Evolutionary conservation across 306 rosid genomes (phyloP).

Genomic region (Quercus engelmannii): DNA sequence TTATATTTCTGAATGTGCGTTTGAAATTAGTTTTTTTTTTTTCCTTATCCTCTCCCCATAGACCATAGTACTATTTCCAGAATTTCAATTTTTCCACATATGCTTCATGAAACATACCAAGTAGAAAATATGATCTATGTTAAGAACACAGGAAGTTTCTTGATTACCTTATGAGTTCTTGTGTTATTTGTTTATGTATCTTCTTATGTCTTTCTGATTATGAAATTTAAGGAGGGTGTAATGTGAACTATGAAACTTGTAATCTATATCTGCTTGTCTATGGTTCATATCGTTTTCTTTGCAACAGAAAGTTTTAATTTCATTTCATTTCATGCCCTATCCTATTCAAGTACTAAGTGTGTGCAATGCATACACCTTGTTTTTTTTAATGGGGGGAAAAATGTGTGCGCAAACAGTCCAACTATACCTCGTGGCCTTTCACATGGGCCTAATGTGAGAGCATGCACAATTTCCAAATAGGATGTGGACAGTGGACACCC

Average conservation of each 20-base stretch:
- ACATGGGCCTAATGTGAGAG: slow-evolving; percentile 37
- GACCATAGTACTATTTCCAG: background rate
- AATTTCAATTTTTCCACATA: background rate
- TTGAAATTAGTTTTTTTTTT: no score
- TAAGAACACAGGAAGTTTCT: background rate
- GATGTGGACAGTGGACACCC: slow-evolving; percentile 50
- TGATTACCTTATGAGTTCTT: background rate
- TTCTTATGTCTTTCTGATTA: background rate
- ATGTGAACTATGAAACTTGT: background rate
- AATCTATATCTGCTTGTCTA: background rate
- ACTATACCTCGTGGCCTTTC: slow-evolving; percentile 21
- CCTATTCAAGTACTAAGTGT: slow-evolving; percentile 4
- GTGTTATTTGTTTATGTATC: background rate
- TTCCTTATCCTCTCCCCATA: no score
- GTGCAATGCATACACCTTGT: background rate
- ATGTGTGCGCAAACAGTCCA: slow-evolving; percentile 24
- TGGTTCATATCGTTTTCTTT: background rate
- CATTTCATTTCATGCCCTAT: background rate
- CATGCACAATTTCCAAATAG: slow-evolving; percentile 44
- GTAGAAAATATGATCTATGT: background rate
- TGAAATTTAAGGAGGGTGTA: background rate
- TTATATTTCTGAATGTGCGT: no score
- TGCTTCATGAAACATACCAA: background rate
- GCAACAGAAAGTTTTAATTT: background rate
- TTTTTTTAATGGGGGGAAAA: no score